Evolutionary conservation across 495 filamentous ascomycete genomes (phyloP).

Genomic region (Endocarpon pusillum): DNA sequence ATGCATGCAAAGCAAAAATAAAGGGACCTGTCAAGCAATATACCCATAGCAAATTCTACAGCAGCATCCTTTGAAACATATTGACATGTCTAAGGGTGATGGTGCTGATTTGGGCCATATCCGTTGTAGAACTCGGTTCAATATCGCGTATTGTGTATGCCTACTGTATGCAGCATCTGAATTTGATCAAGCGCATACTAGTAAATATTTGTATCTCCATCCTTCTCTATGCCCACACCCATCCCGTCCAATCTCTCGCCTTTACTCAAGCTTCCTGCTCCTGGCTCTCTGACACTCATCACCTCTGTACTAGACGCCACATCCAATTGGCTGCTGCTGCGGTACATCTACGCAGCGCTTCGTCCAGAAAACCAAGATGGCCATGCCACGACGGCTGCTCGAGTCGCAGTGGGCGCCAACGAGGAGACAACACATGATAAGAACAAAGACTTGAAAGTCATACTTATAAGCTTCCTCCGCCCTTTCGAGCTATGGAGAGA

Average conservation of each 20-base stretch:
- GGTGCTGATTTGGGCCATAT: too few relatives aligned
- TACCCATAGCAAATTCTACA: too few relatives aligned
- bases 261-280: constrained; percentile 12
- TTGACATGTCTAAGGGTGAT: too few relatives aligned
- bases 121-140: too few relatives aligned
- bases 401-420: not conserved
- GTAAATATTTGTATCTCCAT: too few relatives aligned
- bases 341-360: constrained; percentile 44
- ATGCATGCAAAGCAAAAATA: too few relatives aligned
- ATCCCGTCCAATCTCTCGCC: constrained; percentile 1
- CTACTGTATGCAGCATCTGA: too few relatives aligned
- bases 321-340: constrained; percentile 56
- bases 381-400: too few relatives aligned
- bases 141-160: too few relatives aligned
- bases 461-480: constrained; percentile 67
- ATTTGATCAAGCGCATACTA: too few relatives aligned
- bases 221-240: not conserved
- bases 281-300: constrained; percentile 46
- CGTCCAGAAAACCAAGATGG: constrained; percentile 2
- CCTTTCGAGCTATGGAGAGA: constrained; percentile 68
- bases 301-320: constrained; percentile 55
- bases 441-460: constrained; percentile 34
- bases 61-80: too few relatives aligned
- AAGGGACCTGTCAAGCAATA: too few relatives aligned
- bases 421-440: not conserved